Evolutionary conservation across 23 red algal species (phyloP), one percentile per base, ranked within the genome.

Genomic region (Gracilariopsis chorda): DNA sequence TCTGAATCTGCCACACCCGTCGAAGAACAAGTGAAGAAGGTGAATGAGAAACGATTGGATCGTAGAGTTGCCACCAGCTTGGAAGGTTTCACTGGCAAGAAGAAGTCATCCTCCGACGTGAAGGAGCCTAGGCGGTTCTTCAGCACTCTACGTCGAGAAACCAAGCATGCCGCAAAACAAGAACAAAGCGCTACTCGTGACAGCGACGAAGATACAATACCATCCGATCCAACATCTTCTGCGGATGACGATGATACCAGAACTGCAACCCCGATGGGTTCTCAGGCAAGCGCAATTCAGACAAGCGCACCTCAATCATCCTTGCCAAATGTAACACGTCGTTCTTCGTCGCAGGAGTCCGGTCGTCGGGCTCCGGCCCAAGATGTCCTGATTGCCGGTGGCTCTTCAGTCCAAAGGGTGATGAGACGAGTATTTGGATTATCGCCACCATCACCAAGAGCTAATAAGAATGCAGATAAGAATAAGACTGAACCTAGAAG

Each of bases 331-430:
- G 47, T 24, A 10, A 36, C 67, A 27, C 67, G 67, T 47, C 67
- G 67, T 27, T 45, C 67, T 46, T 73, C 67, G 28, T 73, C 67
- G 7, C 67, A 73, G 28, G 67, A 73, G 33, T n/a, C n/a, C n/a
- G n/a, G n/a, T n/a, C 67, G 67, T 47, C 67, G 67, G 28, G 47
- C 67, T 46, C 47, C 67, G 28, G 42, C 67, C 3, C 67, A 73
- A 46, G 67, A 73, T n/a, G 67, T 73, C 20, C 36, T 80, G 35
- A 80, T 80, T 80, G 76, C 48, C 4, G 76, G 76, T 57, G 52
- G 76, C 6, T 36, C 24, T 20, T 28, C 44, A 20, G 76, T 42
- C 3, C 76, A 59, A 33, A 55, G n/a, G 36, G 76, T 59, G 29
- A 80, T 80, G 76, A 57, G 52, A 28, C 46, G 48, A 24, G 76